Percentiles rank a stretch among this genome's conserved stretches.
Evolutionary conservation across 371 early-diverging fungal genomes (phyloP).

Genomic region (Mortierella sp.): DNA sequence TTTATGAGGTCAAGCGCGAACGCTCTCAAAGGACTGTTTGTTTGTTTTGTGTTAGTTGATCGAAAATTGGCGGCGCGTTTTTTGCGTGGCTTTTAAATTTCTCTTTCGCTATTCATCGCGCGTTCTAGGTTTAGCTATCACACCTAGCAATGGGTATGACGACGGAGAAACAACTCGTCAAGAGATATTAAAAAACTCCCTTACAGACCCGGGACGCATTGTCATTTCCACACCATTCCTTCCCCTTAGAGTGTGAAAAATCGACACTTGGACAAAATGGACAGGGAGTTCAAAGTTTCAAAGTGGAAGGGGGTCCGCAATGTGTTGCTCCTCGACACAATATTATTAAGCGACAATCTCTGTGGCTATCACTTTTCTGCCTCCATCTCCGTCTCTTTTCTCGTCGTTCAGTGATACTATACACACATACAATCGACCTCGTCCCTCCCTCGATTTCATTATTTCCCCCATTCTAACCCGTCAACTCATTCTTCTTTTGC

Average conservation of each 20-base stretch:
- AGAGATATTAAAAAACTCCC: background rate
- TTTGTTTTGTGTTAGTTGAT: background rate
- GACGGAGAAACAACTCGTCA: background rate
- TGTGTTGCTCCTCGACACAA: too few species aligned
- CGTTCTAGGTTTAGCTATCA: background rate
- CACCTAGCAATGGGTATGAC: background rate
- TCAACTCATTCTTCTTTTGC: background rate
- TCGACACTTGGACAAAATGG: background rate
- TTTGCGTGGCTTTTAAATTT: background rate
- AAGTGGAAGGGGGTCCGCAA: background rate
- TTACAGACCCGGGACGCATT: background rate
- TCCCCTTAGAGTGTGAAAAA: background rate
- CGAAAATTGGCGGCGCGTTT: slow-evolving; percentile 5
- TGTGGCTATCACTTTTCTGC: background rate
- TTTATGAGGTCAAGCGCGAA: background rate
- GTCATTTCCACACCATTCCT: background rate
- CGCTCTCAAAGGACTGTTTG: background rate
- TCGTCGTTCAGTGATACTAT: background rate
- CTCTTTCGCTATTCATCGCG: background rate
- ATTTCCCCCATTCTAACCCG: background rate
- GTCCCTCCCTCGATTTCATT: background rate
- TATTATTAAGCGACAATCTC: background rate
- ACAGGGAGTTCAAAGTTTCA: background rate
- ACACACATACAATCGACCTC: background rate
- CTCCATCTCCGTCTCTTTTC: background rate